Percentiles rank a stretch among this genome's conserved stretches.
Evolutionary conservation across 306 rosid species (phyloP).

Genomic region (Gynostemma pentaphyllum): DNA sequence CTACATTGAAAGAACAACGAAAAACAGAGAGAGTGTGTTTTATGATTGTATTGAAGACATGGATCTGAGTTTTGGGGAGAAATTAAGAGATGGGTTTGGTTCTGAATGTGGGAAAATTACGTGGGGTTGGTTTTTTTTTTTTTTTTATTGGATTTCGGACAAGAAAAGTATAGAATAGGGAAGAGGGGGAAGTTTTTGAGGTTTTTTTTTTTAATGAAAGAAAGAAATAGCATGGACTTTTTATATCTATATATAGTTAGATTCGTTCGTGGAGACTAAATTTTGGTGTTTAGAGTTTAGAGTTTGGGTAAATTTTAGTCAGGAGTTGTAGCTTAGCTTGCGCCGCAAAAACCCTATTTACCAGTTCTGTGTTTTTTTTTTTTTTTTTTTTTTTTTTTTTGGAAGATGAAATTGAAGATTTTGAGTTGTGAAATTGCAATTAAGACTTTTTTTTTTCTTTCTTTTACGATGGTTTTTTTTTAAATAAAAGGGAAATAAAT

Average conservation of each 20-base stretch:
- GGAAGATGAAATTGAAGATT: no score
- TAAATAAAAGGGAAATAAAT: no score
- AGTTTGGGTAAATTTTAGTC: neutral
- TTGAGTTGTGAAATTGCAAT: no score
- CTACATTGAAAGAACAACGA: conserved; percentile 20
- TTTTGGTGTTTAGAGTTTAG: no score
- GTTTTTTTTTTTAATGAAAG: no score
- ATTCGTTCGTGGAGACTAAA: conserved; percentile 3
- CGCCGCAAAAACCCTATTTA: conserved; percentile 3
- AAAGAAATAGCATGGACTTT: conserved; percentile 18
- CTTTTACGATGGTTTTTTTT: no score
- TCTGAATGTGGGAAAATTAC: conserved; percentile 27
- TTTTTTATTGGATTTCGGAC: conserved; percentile 22
- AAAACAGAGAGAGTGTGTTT: neutral
- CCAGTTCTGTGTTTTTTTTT: neutral
- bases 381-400: no score
- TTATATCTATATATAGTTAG: neutral
- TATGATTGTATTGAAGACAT: neutral
- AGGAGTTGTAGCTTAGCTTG: neutral
- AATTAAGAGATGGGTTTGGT: conserved; percentile 31
- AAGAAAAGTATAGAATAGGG: conserved; percentile 11
- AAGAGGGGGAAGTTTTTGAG: conserved; percentile 6
- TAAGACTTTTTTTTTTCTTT: no score
- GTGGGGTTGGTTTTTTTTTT: conserved; percentile 15
- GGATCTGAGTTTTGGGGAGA: conserved; percentile 48